Evolutionary conservation across 2,329 filamentous ascomycete genomes (phyloP).

Genomic region (Trichophyton benhamiae): DNA sequence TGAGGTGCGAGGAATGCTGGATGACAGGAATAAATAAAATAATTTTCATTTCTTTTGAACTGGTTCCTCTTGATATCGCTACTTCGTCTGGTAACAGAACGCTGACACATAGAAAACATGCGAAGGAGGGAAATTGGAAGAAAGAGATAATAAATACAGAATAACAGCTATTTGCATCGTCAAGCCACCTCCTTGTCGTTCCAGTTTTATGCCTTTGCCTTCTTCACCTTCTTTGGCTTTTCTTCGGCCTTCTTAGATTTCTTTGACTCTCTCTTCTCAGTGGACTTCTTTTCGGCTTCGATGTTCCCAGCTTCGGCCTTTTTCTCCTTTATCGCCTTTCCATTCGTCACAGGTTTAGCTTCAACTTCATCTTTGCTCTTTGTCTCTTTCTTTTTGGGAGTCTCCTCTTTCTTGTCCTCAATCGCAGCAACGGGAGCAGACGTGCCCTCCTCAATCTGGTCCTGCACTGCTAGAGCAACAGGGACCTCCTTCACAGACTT

Average conservation of each 20-base stretch:
- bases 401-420: conserved; percentile 12
- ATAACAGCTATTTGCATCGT: neutral
- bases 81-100: neutral
- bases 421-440: conserved; percentile 17
- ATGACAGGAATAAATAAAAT: neutral
- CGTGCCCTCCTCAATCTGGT: conserved; percentile 25
- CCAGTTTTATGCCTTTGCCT: neutral
- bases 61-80: neutral
- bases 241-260: conserved; percentile 2
- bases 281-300: neutral
- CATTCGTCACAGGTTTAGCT: neutral
- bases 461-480: conserved; percentile 25
- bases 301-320: conserved; percentile 1
- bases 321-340: conserved; percentile 4
- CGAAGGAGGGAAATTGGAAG: neutral
- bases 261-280: conserved; percentile 9
- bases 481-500: conserved; percentile 49
- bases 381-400: conserved; percentile 16
- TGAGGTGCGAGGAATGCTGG: too few species aligned
- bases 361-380: conserved; percentile 15
- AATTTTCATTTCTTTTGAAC: neutral
- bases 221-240: conserved; percentile 3
- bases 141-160: neutral
- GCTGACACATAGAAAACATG: neutral
- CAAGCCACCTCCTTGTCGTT: neutral